phyloP scores from a whole-genome alignment of 352 stramenopile species.

The Peronospora tabacina region DNA sequence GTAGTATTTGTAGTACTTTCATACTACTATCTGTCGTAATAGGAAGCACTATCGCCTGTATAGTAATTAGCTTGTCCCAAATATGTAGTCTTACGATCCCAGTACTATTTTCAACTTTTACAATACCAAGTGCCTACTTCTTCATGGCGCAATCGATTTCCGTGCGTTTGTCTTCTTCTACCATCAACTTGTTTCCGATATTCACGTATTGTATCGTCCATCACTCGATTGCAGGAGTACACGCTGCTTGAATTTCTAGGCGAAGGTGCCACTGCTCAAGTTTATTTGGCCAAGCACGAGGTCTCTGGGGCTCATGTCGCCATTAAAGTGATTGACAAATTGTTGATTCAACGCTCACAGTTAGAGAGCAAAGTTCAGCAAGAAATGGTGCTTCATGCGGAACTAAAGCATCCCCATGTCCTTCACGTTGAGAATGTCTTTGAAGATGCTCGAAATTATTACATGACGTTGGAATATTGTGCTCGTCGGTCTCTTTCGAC shows the following conservation, averaged over 20 bases:
- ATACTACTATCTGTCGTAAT: too few species aligned
- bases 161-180: too few species aligned
- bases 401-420: slow-evolving; percentile 47
- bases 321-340: slow-evolving; percentile 82
- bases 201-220: slow-evolving; percentile 6
- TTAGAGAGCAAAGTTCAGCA: slow-evolving; percentile 54
- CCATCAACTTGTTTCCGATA: background rate
- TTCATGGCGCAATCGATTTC: too few species aligned
- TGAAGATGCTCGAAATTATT: slow-evolving; percentile 69
- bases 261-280: slow-evolving; percentile 65
- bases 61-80: too few species aligned
- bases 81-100: too few species aligned
- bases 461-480: slow-evolving; percentile 68
- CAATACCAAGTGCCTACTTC: too few species aligned
- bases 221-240: slow-evolving; percentile 35
- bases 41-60: too few species aligned
- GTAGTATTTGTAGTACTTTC: too few species aligned
- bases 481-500: slow-evolving; percentile 40
- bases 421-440: slow-evolving; percentile 58
- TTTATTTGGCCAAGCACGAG: slow-evolving; percentile 60
- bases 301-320: slow-evolving; percentile 34
- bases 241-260: slow-evolving; percentile 66
- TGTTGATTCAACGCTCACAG: slow-evolving; percentile 49
- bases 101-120: too few species aligned
- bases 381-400: slow-evolving; percentile 62